Evolutionary conservation across 108 stramenopile species (phyloP).

Genomic region (Pelagomonas calceolata): DNA sequence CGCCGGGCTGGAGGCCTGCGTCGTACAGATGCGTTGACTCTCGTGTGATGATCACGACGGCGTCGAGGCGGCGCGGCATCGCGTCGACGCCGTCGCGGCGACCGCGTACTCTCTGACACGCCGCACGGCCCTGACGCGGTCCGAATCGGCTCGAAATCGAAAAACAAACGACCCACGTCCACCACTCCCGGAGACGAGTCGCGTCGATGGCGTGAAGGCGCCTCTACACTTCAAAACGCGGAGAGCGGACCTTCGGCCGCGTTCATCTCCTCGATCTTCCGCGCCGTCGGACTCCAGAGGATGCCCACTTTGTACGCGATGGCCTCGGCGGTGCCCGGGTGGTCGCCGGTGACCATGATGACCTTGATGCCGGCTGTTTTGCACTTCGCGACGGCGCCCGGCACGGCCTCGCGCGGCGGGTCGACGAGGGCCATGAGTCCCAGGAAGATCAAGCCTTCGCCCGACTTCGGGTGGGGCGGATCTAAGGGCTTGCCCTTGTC

Average conservation of each 20-base stretch:
- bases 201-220: no score
- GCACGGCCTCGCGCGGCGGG: constrained; percentile 66
- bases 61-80: no score
- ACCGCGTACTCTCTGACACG: no score
- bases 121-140: no score
- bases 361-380: constrained; percentile 85
- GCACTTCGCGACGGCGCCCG: constrained; percentile 74
- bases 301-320: constrained; percentile 86
- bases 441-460: constrained; percentile 42
- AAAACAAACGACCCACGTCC: no score
- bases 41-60: no score
- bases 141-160: no score
- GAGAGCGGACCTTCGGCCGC: no score
- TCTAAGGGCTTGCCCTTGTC: neutral
- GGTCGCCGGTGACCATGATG: constrained; percentile 94
- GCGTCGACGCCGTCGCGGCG: neutral
- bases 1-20: constrained; percentile 12
- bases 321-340: constrained; percentile 77
- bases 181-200: no score
- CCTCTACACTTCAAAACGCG: no score
- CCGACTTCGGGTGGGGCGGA: constrained; percentile 8
- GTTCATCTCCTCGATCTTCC: constrained; percentile 15
- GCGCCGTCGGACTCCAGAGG: constrained; percentile 19
- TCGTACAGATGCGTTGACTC: no score
- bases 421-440: constrained; percentile 51